phyloP scores from a whole-genome alignment of 805 yeast species.

The Dipodascus albidus region DNA sequence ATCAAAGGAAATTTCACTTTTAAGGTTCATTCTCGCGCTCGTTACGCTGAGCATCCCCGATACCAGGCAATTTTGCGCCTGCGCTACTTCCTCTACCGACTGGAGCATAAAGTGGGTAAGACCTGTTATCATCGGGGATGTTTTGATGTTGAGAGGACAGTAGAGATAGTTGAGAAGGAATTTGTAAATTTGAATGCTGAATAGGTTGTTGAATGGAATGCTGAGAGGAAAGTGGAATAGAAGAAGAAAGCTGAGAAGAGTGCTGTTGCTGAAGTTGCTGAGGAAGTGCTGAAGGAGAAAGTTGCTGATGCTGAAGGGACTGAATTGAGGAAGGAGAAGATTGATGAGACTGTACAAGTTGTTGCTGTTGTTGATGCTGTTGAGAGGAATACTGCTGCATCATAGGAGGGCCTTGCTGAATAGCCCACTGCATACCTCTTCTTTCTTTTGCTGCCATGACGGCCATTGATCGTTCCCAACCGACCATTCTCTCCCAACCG shows the following conservation, averaged over 20 bases:
- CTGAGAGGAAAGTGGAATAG: conserved; percentile 3
- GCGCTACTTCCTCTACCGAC: background rate
- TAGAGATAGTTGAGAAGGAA: background rate
- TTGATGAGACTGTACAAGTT: conserved; percentile 2
- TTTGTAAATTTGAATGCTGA: background rate
- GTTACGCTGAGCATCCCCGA: background rate
- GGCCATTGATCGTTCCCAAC: background rate
- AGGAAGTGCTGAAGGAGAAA: background rate
- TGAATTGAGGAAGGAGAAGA: conserved; percentile 1
- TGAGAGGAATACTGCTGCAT: background rate
- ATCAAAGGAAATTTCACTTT: background rate
- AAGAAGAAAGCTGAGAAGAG: background rate
- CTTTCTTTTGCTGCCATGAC: background rate
- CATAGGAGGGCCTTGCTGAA: conserved; percentile 9
- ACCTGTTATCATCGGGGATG: background rate
- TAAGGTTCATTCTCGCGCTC: background rate
- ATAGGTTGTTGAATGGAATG: background rate
- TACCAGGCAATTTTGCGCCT: background rate
- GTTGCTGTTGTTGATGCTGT: conserved; percentile 7
- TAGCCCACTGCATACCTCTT: background rate
- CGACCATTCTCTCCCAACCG: background rate
- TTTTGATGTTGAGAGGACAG: background rate
- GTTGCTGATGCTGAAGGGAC: conserved; percentile 7
- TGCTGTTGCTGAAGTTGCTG: conserved; percentile 5
- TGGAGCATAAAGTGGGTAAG: background rate